Base-by-base conservation (phyloP, 2,329 filamentous ascomycete species). In the Paecilomyces sp. region DNA sequence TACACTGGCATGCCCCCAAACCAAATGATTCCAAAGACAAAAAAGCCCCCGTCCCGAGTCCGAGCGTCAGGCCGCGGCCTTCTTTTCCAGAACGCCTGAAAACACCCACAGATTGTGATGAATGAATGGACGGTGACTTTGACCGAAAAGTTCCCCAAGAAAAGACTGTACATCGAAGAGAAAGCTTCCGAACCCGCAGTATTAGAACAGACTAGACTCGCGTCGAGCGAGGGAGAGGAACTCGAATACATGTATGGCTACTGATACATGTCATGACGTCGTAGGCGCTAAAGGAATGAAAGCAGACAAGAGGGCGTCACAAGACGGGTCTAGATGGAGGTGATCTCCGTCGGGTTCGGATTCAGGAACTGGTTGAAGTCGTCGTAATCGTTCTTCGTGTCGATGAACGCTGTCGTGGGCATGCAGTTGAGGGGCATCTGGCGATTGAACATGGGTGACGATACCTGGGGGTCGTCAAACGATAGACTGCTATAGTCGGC, bases 291-390 rank as follows among this genome's bases (percentile, higher is more conserved):
- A 53, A 53, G 2, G 41, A 47, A 22, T n/a, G 41, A 47, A 47
- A 18, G 41, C n/a, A 18, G 31, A 12, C 31, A 54, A 54, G 58
- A 36, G 54, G 15, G 33, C 33, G 30, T 25, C 28, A 50, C 11
- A 33, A 11, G 9, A 31, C 7, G 51, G 8, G 47, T 52, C 13
- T 63, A 74, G 47, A 72, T 71, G 57, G 72, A 74, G 9, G 72
- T 72, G 31, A 76, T 74, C 63, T 75, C 73, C 41, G 70, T 67
- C 13, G 72, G 68, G 60, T 72, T 76, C 1, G 72, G 68, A 65
- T 76, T 76, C 28, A 76, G 63, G 58, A 74, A 76, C 60, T 75
- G 72, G 55, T 72, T 75, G 59, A 76, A 74, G 56, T 76, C 74
- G 22, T 76, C 74, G 57, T 72, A 74, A 56, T 74, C 73, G 51